These are phyloP conservation scores for Mucor velutinosus DNA, from an alignment of 371 early-diverging fungal genomes.

Conservation along the genomic window DNA sequence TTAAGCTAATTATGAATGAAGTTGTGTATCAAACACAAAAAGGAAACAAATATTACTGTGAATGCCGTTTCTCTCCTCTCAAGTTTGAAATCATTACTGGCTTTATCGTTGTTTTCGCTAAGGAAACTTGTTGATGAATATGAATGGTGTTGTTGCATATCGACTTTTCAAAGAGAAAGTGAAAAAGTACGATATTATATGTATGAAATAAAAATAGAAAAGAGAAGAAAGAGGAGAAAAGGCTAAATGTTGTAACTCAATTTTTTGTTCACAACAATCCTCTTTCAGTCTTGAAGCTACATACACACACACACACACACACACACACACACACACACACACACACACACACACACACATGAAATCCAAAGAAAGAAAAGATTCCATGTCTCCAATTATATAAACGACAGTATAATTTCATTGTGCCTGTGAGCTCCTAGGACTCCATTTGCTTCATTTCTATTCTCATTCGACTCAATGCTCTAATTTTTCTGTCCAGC, in stretches of 20 bases:
- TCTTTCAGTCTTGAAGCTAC: not conserved
- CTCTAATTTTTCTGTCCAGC: no score
- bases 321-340: not conserved
- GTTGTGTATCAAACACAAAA: not conserved
- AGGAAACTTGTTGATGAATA: not conserved
- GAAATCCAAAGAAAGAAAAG: not conserved
- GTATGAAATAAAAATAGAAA: not conserved
- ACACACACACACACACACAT: not conserved
- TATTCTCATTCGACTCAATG: no score
- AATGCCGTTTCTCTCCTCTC: constrained; percentile 3
- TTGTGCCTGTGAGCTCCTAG: not conserved
- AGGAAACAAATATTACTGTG: constrained; percentile 8
- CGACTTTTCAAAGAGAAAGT: not conserved
- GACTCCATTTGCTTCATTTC: no score
- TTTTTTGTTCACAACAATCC: not conserved
- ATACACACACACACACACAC: not conserved
- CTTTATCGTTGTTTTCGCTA: constrained; percentile 3
- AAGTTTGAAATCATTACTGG: not conserved
- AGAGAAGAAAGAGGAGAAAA: not conserved
- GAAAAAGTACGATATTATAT: not conserved
- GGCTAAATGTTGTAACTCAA: not conserved
- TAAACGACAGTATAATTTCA: not conserved
- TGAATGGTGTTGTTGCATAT: constrained; percentile 1
- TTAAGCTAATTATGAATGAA: not conserved
- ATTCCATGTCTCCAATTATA: not conserved